Evolutionary conservation across 371 early-diverging fungal genomes (phyloP).

Genomic region (Mucor plumbeus): DNA sequence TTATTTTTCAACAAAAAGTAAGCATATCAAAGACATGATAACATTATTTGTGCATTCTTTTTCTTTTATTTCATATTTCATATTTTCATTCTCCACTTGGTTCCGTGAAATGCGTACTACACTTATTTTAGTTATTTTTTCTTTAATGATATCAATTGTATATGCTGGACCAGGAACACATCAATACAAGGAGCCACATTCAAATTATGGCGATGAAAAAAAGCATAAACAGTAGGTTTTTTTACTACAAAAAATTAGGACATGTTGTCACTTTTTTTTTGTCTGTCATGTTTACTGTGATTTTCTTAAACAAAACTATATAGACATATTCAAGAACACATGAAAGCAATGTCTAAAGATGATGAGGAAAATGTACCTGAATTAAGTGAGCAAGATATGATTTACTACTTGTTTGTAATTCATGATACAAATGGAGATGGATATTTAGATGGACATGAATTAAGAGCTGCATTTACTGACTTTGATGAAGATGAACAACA

Average conservation of each 20-base stretch:
- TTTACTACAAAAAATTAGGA: not conserved
- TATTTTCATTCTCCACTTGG: not conserved
- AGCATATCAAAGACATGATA: not conserved
- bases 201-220: constrained; percentile 14
- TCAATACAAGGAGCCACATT: constrained; percentile 3
- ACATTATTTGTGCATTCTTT: not conserved
- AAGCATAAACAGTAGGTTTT: constrained; percentile 14
- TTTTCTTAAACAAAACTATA: not conserved
- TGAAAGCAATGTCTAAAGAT: constrained; percentile 35
- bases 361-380: constrained; percentile 8
- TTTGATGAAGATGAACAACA: constrained; percentile 39
- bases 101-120: not conserved
- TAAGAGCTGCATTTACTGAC: constrained; percentile 61
- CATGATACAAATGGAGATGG: constrained; percentile 72
- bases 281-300: not conserved
- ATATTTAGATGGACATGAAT: constrained; percentile 75
- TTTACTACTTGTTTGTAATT: constrained; percentile 59
- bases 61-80: not conserved
- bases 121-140: not conserved
- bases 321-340: constrained; percentile 47
- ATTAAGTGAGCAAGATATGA: constrained; percentile 14
- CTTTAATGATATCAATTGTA: not conserved
- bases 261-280: not conserved
- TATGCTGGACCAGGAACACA: constrained; percentile 13
- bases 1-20: not conserved